Evolutionary conservation across 2,329 filamentous ascomycete species (phyloP).

Genomic region (Sphaerostilbella broomeana): DNA sequence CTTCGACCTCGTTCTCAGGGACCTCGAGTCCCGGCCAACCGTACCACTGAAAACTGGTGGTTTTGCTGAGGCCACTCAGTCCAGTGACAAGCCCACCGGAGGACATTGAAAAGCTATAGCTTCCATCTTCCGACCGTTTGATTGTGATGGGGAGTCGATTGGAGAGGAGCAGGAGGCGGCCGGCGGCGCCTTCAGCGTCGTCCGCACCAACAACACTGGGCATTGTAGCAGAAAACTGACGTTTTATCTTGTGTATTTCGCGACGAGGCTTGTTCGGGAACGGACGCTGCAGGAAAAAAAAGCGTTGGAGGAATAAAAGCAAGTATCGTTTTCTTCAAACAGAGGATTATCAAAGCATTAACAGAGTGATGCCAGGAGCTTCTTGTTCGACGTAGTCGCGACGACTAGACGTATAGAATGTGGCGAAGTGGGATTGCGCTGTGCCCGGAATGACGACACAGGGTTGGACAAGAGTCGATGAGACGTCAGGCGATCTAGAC

Average conservation of each 20-base stretch:
- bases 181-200: conserved; percentile 29
- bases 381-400: neutral
- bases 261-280: neutral
- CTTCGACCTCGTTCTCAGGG: conserved; percentile 70
- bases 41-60: conserved; percentile 96
- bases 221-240: conserved; percentile 25
- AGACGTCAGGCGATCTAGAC: neutral
- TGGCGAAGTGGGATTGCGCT: conserved; percentile 8
- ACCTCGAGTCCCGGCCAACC: conserved; percentile 94
- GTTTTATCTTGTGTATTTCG: too few species aligned
- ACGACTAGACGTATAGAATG: too few species aligned
- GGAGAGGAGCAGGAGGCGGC: conserved; percentile 74
- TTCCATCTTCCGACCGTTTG: conserved; percentile 84
- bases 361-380: too few species aligned
- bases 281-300: neutral
- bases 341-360: too few species aligned
- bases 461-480: conserved; percentile 2
- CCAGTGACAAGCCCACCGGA: conserved; percentile 94
- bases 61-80: conserved; percentile 83
- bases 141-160: conserved; percentile 96
- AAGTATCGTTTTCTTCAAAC: too few species aligned
- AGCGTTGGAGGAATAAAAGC: neutral
- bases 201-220: conserved; percentile 30
- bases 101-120: conserved; percentile 92
- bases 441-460: conserved; percentile 14